Conservation (phyloP, 169 alveolate genomes). For the Babesia sp. region DNA sequence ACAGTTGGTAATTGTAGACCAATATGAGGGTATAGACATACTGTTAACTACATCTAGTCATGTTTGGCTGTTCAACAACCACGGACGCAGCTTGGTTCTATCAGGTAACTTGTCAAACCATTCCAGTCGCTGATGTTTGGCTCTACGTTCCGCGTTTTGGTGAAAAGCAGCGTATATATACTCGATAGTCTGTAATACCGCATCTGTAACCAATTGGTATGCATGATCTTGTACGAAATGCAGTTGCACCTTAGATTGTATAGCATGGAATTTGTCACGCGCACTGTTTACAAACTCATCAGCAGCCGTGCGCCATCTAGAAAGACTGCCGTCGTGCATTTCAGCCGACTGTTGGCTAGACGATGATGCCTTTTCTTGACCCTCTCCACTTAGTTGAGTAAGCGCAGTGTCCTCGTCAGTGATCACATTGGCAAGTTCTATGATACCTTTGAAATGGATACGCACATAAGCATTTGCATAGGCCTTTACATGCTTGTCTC, state of each 20-base stretch:
- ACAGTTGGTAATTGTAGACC: conserved; percentile 16
- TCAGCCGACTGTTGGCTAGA: too few species aligned
- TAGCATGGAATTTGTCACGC: conserved; percentile 8
- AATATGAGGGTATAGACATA: too few species aligned
- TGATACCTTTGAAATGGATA: background rate
- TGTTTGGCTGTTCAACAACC: background rate
- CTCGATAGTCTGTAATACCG: conserved; percentile 2
- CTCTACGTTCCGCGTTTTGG: background rate
- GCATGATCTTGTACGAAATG: conserved; percentile 8
- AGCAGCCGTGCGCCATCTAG: conserved; percentile 12
- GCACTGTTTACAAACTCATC: conserved; percentile 4
- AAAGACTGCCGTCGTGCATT: background rate
- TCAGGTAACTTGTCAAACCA: background rate
- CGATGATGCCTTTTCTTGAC: background rate
- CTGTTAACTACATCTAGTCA: background rate
- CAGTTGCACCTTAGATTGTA: conserved; percentile 1
- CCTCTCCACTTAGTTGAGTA: background rate
- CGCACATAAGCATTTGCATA: conserved; percentile 15
- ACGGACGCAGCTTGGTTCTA: background rate
- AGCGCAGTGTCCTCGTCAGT: background rate
- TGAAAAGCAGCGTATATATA: background rate
- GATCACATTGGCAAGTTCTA: conserved; percentile 12
- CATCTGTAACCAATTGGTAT: conserved; percentile 1
- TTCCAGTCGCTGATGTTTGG: background rate
- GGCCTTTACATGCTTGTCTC: conserved; percentile 1